Base-by-base conservation (phyloP, 805 yeast species). In the Hanseniaspora guilliermondii region DNA sequence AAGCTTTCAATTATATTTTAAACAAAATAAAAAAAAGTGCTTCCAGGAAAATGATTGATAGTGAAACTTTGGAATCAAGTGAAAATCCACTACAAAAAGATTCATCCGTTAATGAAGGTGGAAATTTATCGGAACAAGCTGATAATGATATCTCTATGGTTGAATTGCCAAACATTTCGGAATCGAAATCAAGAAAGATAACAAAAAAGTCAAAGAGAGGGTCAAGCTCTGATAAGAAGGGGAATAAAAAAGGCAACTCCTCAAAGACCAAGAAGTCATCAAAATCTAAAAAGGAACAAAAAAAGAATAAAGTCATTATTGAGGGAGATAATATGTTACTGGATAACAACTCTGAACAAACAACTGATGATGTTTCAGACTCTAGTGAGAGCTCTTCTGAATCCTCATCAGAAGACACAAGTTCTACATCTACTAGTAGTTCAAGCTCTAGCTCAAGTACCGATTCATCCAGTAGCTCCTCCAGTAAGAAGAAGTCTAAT, bases 121-220 rank as follows among this genome's bases (percentile, higher is more conserved):
- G 24, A 17, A 38, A 38, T 27, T 30, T 27, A n/a, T 11, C 33
- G 21, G 37, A 44, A 19, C 25, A 21, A 9, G n/a, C n/a, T 11
- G 38, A 16, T 3, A 52, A 42, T 35, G 55, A 52, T 44, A 7
- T 52, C 9, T 52, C 55, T 17, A 14, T 44, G 30, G 55, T 37
- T 4, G 55, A 44, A 33, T n/a, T 52, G 19, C 49, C 49, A 36
- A 36, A 52, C 41, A 52, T 44, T n/a, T 44, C 55, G 16, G 55
- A 52, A 6, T 7, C 22, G 6, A 52, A 37, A 37, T 2, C 12
- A 4, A 52, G 44, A 30, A 52, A 52, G 38, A 3, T 24, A 5
- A 9, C 47, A 9, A 44, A 36, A 14, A 44, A 25, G 7, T n/a
- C 16, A 8, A 36, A 40, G 7, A 52, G 37, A 16, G 19, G 24